phyloP scores from a whole-genome alignment of 257 asterid genomes.

The Schizonepeta tenuifolia region DNA sequence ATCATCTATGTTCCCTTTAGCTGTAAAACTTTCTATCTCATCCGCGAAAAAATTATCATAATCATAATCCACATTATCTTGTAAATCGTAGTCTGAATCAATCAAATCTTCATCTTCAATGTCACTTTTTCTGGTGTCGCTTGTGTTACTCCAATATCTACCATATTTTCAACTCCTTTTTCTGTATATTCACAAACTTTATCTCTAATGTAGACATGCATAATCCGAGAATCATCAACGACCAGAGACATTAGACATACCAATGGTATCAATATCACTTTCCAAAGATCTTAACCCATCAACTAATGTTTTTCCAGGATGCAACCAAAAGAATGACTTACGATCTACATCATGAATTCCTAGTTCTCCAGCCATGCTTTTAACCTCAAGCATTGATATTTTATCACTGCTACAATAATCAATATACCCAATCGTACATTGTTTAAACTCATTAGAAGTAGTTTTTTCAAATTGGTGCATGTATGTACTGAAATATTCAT shows the following conservation, averaged over 20 bases:
- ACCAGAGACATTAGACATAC: not conserved
- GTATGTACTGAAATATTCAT: not conserved
- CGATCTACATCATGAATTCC: not conserved
- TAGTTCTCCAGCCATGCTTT: not conserved
- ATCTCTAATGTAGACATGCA: slow-evolving; percentile 3
- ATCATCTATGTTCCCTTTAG: not conserved
- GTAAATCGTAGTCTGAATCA: not conserved
- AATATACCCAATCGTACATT: not conserved
- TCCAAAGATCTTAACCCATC: not conserved
- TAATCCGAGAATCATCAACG: not conserved
- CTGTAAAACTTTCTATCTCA: not conserved
- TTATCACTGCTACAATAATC: slow-evolving; percentile 11
- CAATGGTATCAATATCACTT: not conserved
- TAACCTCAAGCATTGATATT: slow-evolving; percentile 5
- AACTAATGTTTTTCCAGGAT: not conserved
- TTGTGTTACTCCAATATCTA: not conserved
- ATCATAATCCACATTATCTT: not conserved
- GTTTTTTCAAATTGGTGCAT: not conserved
- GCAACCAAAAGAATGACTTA: slow-evolving; percentile 12
- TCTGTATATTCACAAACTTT: not conserved
- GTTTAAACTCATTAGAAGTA: not conserved
- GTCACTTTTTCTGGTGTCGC: not conserved
- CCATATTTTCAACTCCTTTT: not conserved
- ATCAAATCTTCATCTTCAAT: not conserved
- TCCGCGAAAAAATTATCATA: not conserved